Evolutionary conservation across 345 rosid genomes (phyloP).

Genomic region (Citrus australasica): DNA sequence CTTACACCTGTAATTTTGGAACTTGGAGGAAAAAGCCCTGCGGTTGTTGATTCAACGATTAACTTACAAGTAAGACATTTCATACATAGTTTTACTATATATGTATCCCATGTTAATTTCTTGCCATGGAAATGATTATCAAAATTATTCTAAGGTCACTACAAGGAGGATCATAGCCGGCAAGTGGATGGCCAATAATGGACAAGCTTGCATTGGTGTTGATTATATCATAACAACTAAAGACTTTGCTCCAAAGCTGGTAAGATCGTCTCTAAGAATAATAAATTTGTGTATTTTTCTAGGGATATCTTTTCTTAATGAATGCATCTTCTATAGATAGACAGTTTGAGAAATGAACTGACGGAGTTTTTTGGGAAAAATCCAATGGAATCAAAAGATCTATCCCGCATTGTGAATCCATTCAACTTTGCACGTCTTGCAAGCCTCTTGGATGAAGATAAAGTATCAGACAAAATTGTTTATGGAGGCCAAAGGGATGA

Average conservation of each 20-base stretch:
- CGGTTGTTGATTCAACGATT: slow-evolving; percentile 43
- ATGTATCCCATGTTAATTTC: not conserved
- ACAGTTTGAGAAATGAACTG: slow-evolving; percentile 29
- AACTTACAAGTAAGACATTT: slow-evolving; percentile 31
- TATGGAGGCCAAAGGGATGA: slow-evolving; percentile 44
- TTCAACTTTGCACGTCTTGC: slow-evolving; percentile 38
- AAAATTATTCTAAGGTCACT: slow-evolving; percentile 29
- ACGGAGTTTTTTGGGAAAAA: slow-evolving; percentile 40
- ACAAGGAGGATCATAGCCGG: slow-evolving; percentile 50
- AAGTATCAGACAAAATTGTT: slow-evolving; percentile 35
- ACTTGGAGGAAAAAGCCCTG: slow-evolving; percentile 62
- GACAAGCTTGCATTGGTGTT: slow-evolving; percentile 50
- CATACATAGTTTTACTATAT: not conserved
- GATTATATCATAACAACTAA: slow-evolving; percentile 50
- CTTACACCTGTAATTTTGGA: slow-evolving; percentile 48
- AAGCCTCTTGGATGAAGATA: slow-evolving; percentile 39
- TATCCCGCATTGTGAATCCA: slow-evolving; percentile 34
- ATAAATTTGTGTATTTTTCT: not conserved
- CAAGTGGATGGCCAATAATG: slow-evolving; percentile 49
- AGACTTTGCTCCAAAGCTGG: slow-evolving; percentile 47
- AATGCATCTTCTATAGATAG: slow-evolving; percentile 23
- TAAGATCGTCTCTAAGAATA: slow-evolving; percentile 7
- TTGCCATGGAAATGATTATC: not conserved
- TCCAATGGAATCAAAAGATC: slow-evolving; percentile 43
- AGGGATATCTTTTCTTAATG: not conserved